Evolutionary conservation across 2,329 filamentous ascomycete genomes (phyloP), one percentile per base, ranked within the genome.

Genomic region (Trichothecium sympodiale): DNA sequence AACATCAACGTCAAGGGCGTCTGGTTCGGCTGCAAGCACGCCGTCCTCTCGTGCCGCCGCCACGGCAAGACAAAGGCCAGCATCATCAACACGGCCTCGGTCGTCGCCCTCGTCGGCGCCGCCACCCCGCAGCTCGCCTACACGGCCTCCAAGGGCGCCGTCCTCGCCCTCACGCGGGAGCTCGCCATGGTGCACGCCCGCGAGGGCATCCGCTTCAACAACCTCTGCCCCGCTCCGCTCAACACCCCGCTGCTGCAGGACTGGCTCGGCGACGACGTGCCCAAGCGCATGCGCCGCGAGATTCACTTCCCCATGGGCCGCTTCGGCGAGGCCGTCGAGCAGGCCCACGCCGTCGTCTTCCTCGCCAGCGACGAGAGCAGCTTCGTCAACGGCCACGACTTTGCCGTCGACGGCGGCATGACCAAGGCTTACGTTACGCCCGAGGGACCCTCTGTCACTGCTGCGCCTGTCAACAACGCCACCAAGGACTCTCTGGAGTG

Each of bases 1-100:
- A 79, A 77, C 56, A 93, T 94, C 68, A 95, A 95, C 60, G 88
- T 94, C 59, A 95, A 95, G 74, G 88, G 88, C 30, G 88, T 95
- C n/a, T 94, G 88, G 88, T 95, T 77, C 57, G 88, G 88, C 41
- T 81, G 78, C 72, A 95, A 94, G 71, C 85, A 94, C 58, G 86
- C 88, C 6, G 79, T 95, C 18, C 67, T 89, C 34, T 75, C 83
- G 31, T 70, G 95, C 49, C 80, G 87, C 45, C 78, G 77, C 49
- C 70, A 93, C 67, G 72, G 74, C 37, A 95, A 95, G 76, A 74
- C 67, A 31, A 75, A 71, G 48, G 84, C 76, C 35, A 86, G 80
- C 59, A 77, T 95, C 60, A 88, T 94, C 71, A 94, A 94, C 69
- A 94, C 86, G 3, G 87, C 86, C 17, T 88, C 81, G 32, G 82